phyloP scores from a whole-genome alignment of 1,139 yeast genomes.

The Taphrina pruni region DNA sequence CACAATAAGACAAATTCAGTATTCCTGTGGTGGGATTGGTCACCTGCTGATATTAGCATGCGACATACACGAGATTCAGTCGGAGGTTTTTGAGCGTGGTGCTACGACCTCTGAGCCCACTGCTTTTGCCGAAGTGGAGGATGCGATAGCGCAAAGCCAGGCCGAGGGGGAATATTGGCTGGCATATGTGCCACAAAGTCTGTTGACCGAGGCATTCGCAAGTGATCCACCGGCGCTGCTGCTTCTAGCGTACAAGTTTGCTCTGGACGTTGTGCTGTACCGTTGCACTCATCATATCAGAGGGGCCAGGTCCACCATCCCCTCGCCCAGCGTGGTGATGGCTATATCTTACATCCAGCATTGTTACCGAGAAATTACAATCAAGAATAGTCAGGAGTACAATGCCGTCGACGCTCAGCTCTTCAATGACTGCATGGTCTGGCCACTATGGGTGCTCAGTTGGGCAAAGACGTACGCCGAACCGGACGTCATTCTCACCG shows the following conservation, averaged over 20 bases:
- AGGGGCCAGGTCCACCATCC: neutral
- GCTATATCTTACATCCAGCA: slow-evolving; percentile 27
- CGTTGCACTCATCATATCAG: neutral
- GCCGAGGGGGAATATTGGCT: slow-evolving; percentile 18
- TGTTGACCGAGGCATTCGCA: slow-evolving; percentile 18
- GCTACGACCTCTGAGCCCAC: neutral
- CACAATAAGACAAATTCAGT: slow-evolving; percentile 3
- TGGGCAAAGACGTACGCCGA: neutral
- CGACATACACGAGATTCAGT: slow-evolving; percentile 15
- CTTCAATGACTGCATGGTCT: slow-evolving; percentile 24
- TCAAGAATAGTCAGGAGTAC: neutral
- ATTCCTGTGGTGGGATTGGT: slow-evolving; percentile 26
- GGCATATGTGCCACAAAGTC: slow-evolving; percentile 15
- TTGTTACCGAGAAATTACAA: slow-evolving; percentile 5
- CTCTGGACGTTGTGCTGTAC: slow-evolving; percentile 24
- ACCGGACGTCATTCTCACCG: neutral
- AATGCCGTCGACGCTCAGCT: neutral
- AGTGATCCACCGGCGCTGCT: slow-evolving; percentile 13
- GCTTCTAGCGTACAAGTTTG: slow-evolving; percentile 25
- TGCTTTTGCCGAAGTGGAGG: neutral
- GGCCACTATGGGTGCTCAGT: slow-evolving; percentile 16
- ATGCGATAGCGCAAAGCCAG: slow-evolving; percentile 10
- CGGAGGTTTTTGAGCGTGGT: neutral
- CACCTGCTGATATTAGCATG: slow-evolving; percentile 29
- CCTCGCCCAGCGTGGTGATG: slow-evolving; percentile 20